Base-by-base conservation (phyloP, 495 filamentous ascomycete species). In the Aspergillus sclerotioniger region DNA sequence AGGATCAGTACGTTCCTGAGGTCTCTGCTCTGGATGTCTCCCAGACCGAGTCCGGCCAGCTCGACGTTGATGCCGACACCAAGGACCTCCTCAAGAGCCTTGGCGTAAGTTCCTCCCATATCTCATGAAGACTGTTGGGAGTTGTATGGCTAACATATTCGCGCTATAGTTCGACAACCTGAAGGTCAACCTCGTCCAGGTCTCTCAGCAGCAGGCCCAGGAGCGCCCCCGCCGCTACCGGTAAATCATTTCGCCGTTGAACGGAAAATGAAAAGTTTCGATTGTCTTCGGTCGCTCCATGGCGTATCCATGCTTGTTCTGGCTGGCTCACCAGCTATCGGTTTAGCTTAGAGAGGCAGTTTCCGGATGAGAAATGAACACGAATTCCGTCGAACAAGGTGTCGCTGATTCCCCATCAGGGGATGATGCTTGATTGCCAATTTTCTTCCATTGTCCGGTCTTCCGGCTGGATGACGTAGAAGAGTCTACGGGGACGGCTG, bases 1-100 rank as follows among this genome's bases (percentile, higher is more conserved):
- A 98, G 89, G 94, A 98, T 84, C 95, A 98, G 86, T 98, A 96
- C 82, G 94, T 98, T 61, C 95, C 95, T 65, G 94, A 98, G 80
- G 82, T 98, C 67, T 98, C 95, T 43, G 94, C 95, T 68, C 90
- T 98, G 73, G 95, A 98, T 84, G 94, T 96, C 82, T 87, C 87
- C 67, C 89, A 93, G 82, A 87, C 84, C 70, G 94, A 97, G 82
- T 86, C 81, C 70, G 95, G 95, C 64, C 86, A 90, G 74, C 83
- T 98, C 71, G 95, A 98, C 64, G 89, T 98, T 65, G 94, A 98
- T 74, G 71, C 82, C 72, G 95, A 98, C 79, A 98, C 94, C 71
- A 96, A 97, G 86, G 94, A 98, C 73, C 80, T 98, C 68, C 82
- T 98, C 76, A 98, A 98, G 89, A 89, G 84, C 85, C 82, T 98